A percentile compares a stretch with the other conserved stretches of the same genome.
Conservation (phyloP, 1,139 yeast species). For the Sugiyamaella paludigena region DNA sequence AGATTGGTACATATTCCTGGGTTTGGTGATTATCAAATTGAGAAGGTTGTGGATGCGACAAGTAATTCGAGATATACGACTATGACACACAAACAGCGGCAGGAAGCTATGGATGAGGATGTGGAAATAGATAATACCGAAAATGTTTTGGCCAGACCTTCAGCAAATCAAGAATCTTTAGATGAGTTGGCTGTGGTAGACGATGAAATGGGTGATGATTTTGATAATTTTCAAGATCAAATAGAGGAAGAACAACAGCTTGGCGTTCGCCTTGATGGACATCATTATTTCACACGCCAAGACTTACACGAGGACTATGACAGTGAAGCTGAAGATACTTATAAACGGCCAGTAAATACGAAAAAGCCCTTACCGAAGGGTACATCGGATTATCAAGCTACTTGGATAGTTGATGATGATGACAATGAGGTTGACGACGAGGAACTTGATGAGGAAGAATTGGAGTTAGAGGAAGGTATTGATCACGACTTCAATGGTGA, state of each 20-base stretch:
- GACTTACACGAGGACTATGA: conserved; percentile 30
- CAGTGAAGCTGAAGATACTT: conserved; percentile 30
- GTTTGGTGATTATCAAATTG: conserved; percentile 82
- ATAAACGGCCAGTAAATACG: conserved; percentile 29
- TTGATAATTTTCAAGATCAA: conserved; percentile 20
- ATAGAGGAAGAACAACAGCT: conserved; percentile 42
- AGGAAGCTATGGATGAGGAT: conserved; percentile 34
- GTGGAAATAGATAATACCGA: conserved; percentile 24
- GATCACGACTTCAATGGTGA: conserved; percentile 25
- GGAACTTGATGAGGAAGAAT: conserved; percentile 53
- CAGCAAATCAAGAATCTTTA: conserved; percentile 59
- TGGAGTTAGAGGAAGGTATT: conserved; percentile 39
- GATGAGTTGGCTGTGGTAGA: conserved; percentile 67
- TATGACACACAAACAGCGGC: conserved; percentile 24
- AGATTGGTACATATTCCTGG: conserved; percentile 84
- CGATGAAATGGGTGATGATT: conserved; percentile 49
- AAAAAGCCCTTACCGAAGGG: conserved; percentile 68
- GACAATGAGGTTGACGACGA: conserved; percentile 38
- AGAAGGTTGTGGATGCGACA: conserved; percentile 48
- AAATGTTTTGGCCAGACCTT: conserved; percentile 42
- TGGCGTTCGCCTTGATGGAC: conserved; percentile 73
- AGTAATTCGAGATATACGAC: conserved; percentile 16
- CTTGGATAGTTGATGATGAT: conserved; percentile 77
- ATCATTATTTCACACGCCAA: conserved; percentile 52
- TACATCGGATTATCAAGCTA: conserved; percentile 89